phyloP scores from a whole-genome alignment of 1,139 yeast genomes.

The Magnusiomyces tetraspermus region DNA sequence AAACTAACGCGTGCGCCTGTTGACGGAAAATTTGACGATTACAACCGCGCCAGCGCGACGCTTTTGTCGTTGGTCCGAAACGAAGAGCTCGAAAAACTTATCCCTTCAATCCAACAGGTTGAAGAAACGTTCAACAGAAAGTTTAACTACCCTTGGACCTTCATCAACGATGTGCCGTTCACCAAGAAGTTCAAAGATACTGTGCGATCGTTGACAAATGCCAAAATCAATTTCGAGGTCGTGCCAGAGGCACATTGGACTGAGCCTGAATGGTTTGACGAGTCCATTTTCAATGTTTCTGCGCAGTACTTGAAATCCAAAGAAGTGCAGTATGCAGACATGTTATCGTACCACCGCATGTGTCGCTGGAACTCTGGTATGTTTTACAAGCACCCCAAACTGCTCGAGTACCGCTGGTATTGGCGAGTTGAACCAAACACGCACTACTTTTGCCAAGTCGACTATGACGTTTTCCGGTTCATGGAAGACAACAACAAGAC shows the following conservation, averaged over 20 bases:
- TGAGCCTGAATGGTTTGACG: constrained; percentile 51
- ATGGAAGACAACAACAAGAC: constrained; percentile 54
- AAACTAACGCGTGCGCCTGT: constrained; percentile 2
- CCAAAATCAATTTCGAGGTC: constrained; percentile 21
- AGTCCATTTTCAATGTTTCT: constrained; percentile 21
- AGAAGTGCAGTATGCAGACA: constrained; percentile 55
- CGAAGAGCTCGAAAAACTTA: constrained; percentile 43
- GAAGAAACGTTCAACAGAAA: constrained; percentile 59
- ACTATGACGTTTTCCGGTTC: constrained; percentile 69
- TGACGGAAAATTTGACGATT: constrained; percentile 4
- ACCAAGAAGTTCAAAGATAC: constrained; percentile 46
- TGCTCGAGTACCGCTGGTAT: constrained; percentile 50
- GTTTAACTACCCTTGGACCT: constrained; percentile 72
- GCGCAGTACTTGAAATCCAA: constrained; percentile 36
- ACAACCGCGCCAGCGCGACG: constrained; percentile 61
- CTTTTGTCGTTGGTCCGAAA: constrained; percentile 63
- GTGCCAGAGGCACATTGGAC: constrained; percentile 51
- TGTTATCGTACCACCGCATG: constrained; percentile 67
- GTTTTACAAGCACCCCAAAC: constrained; percentile 54
- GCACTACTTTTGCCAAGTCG: constrained; percentile 52
- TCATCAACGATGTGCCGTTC: constrained; percentile 63
- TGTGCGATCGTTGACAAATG: constrained; percentile 6
- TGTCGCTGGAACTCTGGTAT: constrained; percentile 62
- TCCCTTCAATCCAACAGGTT: constrained; percentile 42
- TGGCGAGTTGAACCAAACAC: constrained; percentile 82